These are phyloP conservation scores for Peterozyma xylosa DNA, from an alignment of 805 yeast species.

Conservation along the genomic window DNA sequence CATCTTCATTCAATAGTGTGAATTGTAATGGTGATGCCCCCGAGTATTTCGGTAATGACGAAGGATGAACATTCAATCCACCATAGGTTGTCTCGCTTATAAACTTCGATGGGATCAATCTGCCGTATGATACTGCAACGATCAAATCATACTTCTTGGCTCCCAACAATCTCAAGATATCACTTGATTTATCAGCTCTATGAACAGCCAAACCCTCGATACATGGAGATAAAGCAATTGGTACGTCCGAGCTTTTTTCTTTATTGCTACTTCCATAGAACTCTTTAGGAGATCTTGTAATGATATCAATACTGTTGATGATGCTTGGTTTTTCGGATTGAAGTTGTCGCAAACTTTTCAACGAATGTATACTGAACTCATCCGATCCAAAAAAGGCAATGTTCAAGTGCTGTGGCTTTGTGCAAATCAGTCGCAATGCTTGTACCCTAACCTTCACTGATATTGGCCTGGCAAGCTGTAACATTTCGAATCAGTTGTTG, in stretches of 20 bases:
- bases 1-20: constrained; percentile 59
- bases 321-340: background rate
- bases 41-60: constrained; percentile 69
- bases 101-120: constrained; percentile 61
- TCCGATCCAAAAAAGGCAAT: constrained; percentile 80
- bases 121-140: constrained; percentile 90
- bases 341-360: constrained; percentile 29
- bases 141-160: constrained; percentile 45
- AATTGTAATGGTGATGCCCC: constrained; percentile 91
- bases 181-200: constrained; percentile 44
- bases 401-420: constrained; percentile 8
- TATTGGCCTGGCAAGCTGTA: no score
- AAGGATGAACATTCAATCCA: constrained; percentile 90
- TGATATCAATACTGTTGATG: constrained; percentile 39
- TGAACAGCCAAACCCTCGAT: constrained; percentile 25
- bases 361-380: constrained; percentile 51
- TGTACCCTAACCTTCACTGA: no score
- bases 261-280: constrained; percentile 49
- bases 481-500: no score
- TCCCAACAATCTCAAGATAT: constrained; percentile 23
- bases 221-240: constrained; percentile 37
- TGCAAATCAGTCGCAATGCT: background rate
- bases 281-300: constrained; percentile 55
- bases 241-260: constrained; percentile 39
- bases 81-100: constrained; percentile 43